Base-by-base conservation (phyloP, 305 asterid species). In the Rubia tinctorum region DNA sequence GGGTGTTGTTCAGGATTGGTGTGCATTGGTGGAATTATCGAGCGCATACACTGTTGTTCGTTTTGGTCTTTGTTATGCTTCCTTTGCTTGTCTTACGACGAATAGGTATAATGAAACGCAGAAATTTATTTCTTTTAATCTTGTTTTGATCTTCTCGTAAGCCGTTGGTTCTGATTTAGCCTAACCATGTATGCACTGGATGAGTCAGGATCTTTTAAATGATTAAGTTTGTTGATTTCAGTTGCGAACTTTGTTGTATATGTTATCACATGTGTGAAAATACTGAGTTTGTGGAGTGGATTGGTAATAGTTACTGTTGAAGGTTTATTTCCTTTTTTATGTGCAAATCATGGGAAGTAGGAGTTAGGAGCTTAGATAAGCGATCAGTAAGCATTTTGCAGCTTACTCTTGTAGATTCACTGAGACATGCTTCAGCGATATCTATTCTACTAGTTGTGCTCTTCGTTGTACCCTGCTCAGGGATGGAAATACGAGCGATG, bases 1-100 rank as follows among this genome's bases (percentile, higher is more conserved):
- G 80, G 99, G 99, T 17, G 72, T 92, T 73, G 81, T 95, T 55
- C 99, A 92, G 81, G 93, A 90, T 95, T 78, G 98, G 98, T 47
- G 69, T 77, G 73, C 98, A 90, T 44, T 92, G 99, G 98, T 95
- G 98, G 99, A 92, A 78, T 53, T 84, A 93, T 1, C 96, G 98
- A 6, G 88, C 91, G 79, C 85, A 71, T 80, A 76, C 99, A 0
- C 84, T 92, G 78, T 84, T 95, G 61, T 58, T 92, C 39, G 84
- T 95, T 40, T 91, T 95, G 79, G 83, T 95, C 70, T 82, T 92
- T 75, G 84, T 89, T 76, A 77, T 95, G 83, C 89, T 88, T 81
- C 99, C 98, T 12, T 85, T 95, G 73, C 92, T 90, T 77, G 85
- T 88, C 60, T 78, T 95, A 8, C 84, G 96, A 34, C 95, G 94